Percentiles rank a stretch among this genome's conserved stretches.
Evolutionary conservation across 177 flowering plant genomes (phyloP).

Genomic region (Telopea speciosissima): DNA sequence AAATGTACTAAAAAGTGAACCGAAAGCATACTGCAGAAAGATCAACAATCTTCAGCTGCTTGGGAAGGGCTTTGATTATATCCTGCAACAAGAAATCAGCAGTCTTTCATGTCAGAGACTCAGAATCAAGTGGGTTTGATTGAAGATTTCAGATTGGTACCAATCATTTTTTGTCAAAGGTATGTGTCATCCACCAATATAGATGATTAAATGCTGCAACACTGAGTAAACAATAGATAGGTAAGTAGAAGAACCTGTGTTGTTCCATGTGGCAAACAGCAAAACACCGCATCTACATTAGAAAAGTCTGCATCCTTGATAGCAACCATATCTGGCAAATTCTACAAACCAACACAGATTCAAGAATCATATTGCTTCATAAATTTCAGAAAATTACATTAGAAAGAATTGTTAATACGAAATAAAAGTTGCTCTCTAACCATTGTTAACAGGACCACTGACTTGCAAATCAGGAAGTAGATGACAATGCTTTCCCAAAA

Average conservation of each 20-base stretch:
- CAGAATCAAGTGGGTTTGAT: too few relatives aligned
- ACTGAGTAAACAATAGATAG: not conserved
- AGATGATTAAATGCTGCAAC: too few relatives aligned
- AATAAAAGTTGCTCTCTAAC: too few relatives aligned
- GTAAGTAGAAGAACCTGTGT: constrained; percentile 65
- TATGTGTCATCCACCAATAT: too few relatives aligned
- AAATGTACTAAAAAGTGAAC: constrained; percentile 9
- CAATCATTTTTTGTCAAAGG: too few relatives aligned
- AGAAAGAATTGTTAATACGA: not conserved
- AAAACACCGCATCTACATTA: constrained; percentile 91
- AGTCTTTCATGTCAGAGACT: not conserved
- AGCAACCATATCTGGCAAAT: constrained; percentile 78
- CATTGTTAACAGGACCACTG: too few relatives aligned
- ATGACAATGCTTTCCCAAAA: too few relatives aligned
- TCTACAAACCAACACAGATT: constrained; percentile 35
- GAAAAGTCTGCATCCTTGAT: constrained; percentile 90
- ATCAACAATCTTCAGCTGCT: constrained; percentile 74
- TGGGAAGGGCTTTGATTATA: constrained; percentile 86
- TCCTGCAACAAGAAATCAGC: constrained; percentile 42
- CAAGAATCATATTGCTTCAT: not conserved
- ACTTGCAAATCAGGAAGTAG: too few relatives aligned
- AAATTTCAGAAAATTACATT: not conserved
- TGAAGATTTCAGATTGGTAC: too few relatives aligned
- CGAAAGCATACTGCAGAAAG: constrained; percentile 83
- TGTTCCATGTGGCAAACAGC: constrained; percentile 99